Evolutionary conservation across 306 rosid species (phyloP).

Genomic region (Inga laurina): DNA sequence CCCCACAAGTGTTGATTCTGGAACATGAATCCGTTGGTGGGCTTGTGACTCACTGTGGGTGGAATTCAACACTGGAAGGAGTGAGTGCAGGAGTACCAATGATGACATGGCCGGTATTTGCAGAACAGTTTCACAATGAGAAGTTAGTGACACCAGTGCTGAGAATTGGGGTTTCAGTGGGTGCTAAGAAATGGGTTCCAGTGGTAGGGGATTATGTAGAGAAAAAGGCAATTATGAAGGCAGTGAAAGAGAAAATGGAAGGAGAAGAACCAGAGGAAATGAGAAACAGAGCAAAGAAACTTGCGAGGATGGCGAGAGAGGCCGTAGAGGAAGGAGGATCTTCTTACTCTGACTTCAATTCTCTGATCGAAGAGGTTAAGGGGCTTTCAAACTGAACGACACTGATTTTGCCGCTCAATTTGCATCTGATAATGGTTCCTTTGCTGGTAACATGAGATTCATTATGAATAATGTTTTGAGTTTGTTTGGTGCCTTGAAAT

Average conservation of each 20-base stretch:
- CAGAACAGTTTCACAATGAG: slow-evolving; percentile 47
- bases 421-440: neutral
- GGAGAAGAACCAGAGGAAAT: slow-evolving; percentile 33
- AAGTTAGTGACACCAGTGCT: slow-evolving; percentile 37
- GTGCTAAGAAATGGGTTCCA: slow-evolving; percentile 18
- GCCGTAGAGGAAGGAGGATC: slow-evolving; percentile 37
- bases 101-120: slow-evolving; percentile 51
- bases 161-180: slow-evolving; percentile 42
- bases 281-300: slow-evolving; percentile 22
- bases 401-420: neutral
- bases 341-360: neutral
- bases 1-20: slow-evolving; percentile 48
- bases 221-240: slow-evolving; percentile 2
- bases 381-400: neutral
- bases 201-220: neutral
- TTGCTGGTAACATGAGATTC: no score
- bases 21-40: slow-evolving; percentile 42
- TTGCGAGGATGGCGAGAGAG: slow-evolving; percentile 28
- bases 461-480: no score
- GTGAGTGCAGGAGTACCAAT: slow-evolving; percentile 44
- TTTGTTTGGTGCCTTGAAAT: no score
- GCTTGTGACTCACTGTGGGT: slow-evolving; percentile 56
- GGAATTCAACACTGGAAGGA: slow-evolving; percentile 49
- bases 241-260: slow-evolving; percentile 22
- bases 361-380: neutral